Conservation (phyloP, 176 grass and related monocot genomes). For the Triticum timopheevii region DNA sequence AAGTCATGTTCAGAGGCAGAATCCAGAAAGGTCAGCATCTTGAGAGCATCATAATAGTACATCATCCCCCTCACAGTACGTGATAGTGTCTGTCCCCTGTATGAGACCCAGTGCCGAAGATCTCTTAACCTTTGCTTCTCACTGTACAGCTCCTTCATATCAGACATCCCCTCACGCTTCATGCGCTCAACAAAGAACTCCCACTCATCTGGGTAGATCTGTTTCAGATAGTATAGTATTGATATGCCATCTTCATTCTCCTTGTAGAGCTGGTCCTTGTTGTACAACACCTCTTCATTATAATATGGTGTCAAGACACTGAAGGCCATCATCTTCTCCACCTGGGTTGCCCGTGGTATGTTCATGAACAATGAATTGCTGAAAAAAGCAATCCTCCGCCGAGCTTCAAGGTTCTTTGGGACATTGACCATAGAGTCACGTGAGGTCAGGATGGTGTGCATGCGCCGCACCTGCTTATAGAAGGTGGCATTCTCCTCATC, state of each 20-base stretch:
- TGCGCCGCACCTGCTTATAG: constrained; percentile 74
- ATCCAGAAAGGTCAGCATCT: constrained; percentile 94
- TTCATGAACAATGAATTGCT: constrained; percentile 99
- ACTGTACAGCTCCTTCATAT: constrained; percentile 62
- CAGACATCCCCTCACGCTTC: constrained; percentile 70
- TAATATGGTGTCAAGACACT: constrained; percentile 96
- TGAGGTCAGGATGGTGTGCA: constrained; percentile 82
- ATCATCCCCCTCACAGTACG: constrained; percentile 95
- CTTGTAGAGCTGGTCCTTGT: constrained; percentile 78
- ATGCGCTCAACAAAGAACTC: constrained; percentile 80
- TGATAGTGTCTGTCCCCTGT: constrained; percentile 87
- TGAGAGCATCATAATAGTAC: constrained; percentile 97
- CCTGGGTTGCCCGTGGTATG: constrained; percentile 87
- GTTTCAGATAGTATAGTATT: constrained; percentile 83
- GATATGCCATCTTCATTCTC: constrained; percentile 95
- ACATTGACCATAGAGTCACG: constrained; percentile 90
- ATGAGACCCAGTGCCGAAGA: constrained; percentile 86
- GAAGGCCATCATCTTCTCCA: constrained; percentile 95
- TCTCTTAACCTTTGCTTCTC: constrained; percentile 59
- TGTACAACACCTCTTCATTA: constrained; percentile 93
- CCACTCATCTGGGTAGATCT: constrained; percentile 93
- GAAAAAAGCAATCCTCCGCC: constrained; percentile 86
- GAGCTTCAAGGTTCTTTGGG: constrained; percentile 86
- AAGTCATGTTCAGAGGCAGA: constrained; percentile 90
- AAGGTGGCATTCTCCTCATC: constrained; percentile 55